phyloP scores from a whole-genome alignment of 2,329 filamentous ascomycete species.

The Neospermospora avenae region DNA sequence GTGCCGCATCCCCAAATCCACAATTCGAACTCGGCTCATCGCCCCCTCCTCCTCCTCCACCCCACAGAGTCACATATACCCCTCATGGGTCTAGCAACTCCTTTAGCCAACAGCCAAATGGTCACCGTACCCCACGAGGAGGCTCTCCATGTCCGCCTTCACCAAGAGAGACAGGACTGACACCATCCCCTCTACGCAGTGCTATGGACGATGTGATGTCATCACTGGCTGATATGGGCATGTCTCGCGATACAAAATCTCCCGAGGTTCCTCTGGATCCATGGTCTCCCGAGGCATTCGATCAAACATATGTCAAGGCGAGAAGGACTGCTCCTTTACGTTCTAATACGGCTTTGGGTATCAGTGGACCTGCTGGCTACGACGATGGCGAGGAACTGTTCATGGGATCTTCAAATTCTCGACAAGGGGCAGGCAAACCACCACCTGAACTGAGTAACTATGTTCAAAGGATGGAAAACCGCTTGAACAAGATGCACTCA shows the following conservation, averaged over 20 bases:
- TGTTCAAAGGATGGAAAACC: slow-evolving; percentile 86
- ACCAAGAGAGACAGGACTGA: slow-evolving; percentile 64
- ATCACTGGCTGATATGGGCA: slow-evolving; percentile 81
- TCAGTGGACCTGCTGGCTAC: slow-evolving; percentile 49
- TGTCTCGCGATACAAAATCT: slow-evolving; percentile 54
- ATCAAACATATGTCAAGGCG: slow-evolving; percentile 39
- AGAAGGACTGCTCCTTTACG: slow-evolving; percentile 40
- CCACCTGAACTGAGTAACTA: slow-evolving; percentile 79
- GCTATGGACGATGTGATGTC: slow-evolving; percentile 99
- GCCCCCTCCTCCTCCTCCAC: slow-evolving; percentile 73
- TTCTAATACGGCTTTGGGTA: slow-evolving; percentile 73
- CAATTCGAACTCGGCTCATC: slow-evolving; percentile 36
- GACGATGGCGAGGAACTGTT: slow-evolving; percentile 52
- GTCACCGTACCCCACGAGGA: slow-evolving; percentile 53
- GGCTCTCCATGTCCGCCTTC: slow-evolving; percentile 67
- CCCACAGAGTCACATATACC: slow-evolving; percentile 64
- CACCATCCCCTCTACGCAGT: slow-evolving; percentile 85
- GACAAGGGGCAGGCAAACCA: slow-evolving; percentile 48
- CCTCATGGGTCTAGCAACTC: slow-evolving; percentile 31
- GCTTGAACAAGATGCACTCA: slow-evolving; percentile 46
- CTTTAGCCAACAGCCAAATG: slow-evolving; percentile 42
- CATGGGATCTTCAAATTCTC: slow-evolving; percentile 22
- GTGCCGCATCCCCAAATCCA: slow-evolving; percentile 39
- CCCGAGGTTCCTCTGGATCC: slow-evolving; percentile 62
- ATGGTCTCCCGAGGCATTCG: slow-evolving; percentile 91